Percentiles rank a stretch among this genome's conserved stretches.
Evolutionary conservation across 169 alveolate genomes (phyloP).

Genomic region (Plasmodium coatneyi): DNA sequence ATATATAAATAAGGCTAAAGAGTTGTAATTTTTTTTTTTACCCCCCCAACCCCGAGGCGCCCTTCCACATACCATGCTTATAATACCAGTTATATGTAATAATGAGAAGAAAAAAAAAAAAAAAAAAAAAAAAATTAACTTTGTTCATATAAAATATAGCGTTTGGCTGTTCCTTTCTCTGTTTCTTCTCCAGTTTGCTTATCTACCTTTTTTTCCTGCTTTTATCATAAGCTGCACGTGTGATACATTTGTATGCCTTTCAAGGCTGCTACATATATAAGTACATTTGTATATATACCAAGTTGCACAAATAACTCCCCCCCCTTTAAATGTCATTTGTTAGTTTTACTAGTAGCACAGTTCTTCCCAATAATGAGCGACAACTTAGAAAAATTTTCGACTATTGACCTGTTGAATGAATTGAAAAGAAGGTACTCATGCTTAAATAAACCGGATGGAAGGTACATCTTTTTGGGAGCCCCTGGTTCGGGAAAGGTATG

Average conservation of each 20-base stretch:
- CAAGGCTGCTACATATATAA: slow-evolving; percentile 2
- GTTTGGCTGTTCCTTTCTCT: not conserved
- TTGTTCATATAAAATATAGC: not conserved
- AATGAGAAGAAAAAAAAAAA: not conserved
- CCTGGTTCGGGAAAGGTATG: slow-evolving; percentile 89
- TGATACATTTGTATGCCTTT: not conserved
- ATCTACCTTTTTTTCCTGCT: not conserved
- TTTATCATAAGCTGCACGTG: not conserved
- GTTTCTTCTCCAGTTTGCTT: not conserved
- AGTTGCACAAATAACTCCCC: not conserved
- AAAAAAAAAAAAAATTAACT: not conserved
- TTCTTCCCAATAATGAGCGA: slow-evolving; percentile 28
- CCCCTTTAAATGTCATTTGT: slow-evolving; percentile 28
- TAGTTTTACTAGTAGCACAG: slow-evolving; percentile 17
- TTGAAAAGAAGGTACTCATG: slow-evolving; percentile 82
- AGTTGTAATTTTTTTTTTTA: not conserved
- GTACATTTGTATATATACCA: slow-evolving; percentile 1
- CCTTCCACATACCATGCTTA: not conserved
- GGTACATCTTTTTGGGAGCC: slow-evolving; percentile 83
- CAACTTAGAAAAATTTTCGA: slow-evolving; percentile 78
- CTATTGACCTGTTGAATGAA: slow-evolving; percentile 80
- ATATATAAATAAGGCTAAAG: not conserved
- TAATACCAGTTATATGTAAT: not conserved
- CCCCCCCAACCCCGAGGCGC: not conserved
- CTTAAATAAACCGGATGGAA: slow-evolving; percentile 84